Percentiles rank a stretch among this genome's conserved stretches.
phyloP scores from a whole-genome alignment of 106 monocot species.

The Dioscorea dumetorum region DNA sequence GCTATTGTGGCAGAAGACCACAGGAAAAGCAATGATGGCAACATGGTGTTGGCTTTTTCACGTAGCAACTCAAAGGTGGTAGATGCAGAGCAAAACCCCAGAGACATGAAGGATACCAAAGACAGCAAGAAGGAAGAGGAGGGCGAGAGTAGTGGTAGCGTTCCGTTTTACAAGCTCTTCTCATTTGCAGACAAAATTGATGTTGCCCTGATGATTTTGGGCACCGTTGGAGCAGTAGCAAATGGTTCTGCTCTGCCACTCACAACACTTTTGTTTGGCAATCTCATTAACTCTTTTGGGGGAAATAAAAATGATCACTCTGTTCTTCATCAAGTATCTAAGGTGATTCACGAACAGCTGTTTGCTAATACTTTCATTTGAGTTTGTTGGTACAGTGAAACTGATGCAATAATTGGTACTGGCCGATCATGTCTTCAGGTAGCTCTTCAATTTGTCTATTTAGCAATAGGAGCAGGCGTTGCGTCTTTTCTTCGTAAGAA shows the following conservation, averaged over 20 bases:
- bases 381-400: neutral
- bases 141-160: neutral
- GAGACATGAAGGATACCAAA: neutral
- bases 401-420: neutral
- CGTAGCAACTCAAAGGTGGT: neutral
- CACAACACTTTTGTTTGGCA: neutral
- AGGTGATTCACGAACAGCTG: neutral
- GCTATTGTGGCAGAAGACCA: neutral
- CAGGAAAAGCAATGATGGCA: neutral
- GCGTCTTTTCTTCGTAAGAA: conserved; percentile 47
- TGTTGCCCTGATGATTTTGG: neutral
- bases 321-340: neutral
- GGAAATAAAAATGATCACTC: neutral
- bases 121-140: neutral
- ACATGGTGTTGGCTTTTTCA: neutral
- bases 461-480: conserved; percentile 33
- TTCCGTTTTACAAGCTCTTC: neutral
- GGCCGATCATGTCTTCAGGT: conserved; percentile 25
- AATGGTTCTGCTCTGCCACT: neutral
- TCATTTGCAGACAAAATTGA: neutral
- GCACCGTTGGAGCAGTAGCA: neutral
- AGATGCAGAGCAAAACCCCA: neutral
- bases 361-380: neutral
- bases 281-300: neutral
- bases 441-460: conserved; percentile 34